Evolutionary conservation across 2,329 filamentous ascomycete genomes (phyloP).

Genomic region (Talaromyces sp.): DNA sequence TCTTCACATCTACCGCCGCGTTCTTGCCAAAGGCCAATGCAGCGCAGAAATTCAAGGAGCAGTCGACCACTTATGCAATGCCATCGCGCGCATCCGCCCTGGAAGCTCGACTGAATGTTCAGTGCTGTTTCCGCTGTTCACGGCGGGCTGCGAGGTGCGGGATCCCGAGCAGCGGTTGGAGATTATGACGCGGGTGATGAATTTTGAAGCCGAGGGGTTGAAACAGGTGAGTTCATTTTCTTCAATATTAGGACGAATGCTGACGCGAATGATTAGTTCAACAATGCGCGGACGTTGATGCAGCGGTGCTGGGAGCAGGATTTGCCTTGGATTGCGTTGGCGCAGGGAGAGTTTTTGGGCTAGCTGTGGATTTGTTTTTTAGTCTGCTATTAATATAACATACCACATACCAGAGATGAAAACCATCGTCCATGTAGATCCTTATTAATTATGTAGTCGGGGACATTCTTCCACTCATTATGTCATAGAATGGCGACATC

Average conservation of each 20-base stretch:
- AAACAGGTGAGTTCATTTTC: constrained; percentile 54
- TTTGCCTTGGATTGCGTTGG: constrained; percentile 33
- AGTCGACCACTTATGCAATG: constrained; percentile 57
- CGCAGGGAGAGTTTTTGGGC: constrained; percentile 34
- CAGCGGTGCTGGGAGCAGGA: constrained; percentile 34
- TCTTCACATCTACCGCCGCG: constrained; percentile 68
- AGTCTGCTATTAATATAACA: not conserved
- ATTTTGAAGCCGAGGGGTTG: constrained; percentile 68
- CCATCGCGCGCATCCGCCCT: constrained; percentile 56
- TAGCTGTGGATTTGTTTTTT: constrained; percentile 11
- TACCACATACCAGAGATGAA: no score
- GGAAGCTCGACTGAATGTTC: constrained; percentile 70
- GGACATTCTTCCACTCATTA: not conserved
- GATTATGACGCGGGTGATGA: constrained; percentile 60
- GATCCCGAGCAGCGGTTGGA: constrained; percentile 51
- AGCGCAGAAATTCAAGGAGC: constrained; percentile 58
- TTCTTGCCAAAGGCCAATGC: constrained; percentile 55
- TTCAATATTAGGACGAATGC: not conserved
- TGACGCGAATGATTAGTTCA: constrained; percentile 23
- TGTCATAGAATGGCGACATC: not conserved
- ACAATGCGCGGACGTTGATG: constrained; percentile 35
- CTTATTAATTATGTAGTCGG: not conserved
- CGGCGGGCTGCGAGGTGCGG: constrained; percentile 68
- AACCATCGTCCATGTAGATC: no score
- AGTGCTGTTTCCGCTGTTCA: constrained; percentile 74